Conservation (phyloP, 768 basidiomycete genomes). For the Fistulinella prunicolor region DNA sequence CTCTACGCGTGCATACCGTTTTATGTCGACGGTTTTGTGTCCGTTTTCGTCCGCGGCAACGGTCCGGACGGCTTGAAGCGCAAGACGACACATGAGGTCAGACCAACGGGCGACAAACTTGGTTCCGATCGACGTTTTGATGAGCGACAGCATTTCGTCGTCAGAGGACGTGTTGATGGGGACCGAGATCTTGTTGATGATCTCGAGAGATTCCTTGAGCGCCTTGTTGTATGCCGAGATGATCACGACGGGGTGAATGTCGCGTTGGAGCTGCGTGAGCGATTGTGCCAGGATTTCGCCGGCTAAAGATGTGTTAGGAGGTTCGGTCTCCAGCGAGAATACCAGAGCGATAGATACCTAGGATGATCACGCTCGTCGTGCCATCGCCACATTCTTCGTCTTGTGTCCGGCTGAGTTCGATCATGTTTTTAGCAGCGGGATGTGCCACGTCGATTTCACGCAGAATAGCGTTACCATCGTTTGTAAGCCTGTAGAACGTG, state of each 20-base stretch:
- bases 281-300: slow-evolving; percentile 98
- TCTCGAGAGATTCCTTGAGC: slow-evolving; percentile 85
- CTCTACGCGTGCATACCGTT: slow-evolving; percentile 96
- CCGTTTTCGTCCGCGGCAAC: slow-evolving; percentile 77
- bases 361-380: slow-evolving; percentile 96
- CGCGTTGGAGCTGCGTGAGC: slow-evolving; percentile 87
- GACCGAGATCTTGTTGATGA: slow-evolving; percentile 82
- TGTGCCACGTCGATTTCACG: slow-evolving; percentile 99
- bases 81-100: slow-evolving; percentile 95
- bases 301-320: slow-evolving; percentile 41
- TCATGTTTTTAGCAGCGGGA: slow-evolving; percentile 99
- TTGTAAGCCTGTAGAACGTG: slow-evolving; percentile 65
- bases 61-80: slow-evolving; percentile 86
- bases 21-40: slow-evolving; percentile 91
- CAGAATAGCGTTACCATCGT: slow-evolving; percentile 98
- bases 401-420: slow-evolving; percentile 95
- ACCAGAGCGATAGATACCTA: slow-evolving; percentile 56
- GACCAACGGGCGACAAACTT: slow-evolving; percentile 97
- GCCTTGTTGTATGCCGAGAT: slow-evolving; percentile 98
- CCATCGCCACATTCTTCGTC: slow-evolving; percentile 99
- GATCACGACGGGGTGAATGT: slow-evolving; percentile 98
- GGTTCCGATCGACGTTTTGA: slow-evolving; percentile 98
- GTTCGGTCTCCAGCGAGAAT: background rate
- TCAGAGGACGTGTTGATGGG: slow-evolving; percentile 88
- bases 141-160: slow-evolving; percentile 89